Percentiles rank a stretch among this genome's conserved stretches.
These are phyloP conservation scores for Globisporangium irregulare DNA, from an alignment of 352 stramenopile genomes.

Conservation along the genomic window DNA sequence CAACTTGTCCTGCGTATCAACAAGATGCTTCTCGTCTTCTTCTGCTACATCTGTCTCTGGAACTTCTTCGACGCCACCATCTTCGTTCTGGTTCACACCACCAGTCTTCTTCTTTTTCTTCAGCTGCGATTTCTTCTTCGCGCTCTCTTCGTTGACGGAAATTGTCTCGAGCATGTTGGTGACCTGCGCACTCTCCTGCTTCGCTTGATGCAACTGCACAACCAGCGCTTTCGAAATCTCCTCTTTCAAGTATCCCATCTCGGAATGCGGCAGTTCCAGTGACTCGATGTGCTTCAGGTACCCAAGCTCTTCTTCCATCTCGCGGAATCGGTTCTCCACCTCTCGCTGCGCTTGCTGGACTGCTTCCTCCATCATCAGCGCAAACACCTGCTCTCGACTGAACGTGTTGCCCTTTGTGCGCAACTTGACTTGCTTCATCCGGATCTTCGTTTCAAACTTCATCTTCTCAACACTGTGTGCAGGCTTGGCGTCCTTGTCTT, in stretches of 20 bases:
- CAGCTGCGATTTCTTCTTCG: conserved; percentile 36
- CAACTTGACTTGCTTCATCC: conserved; percentile 91
- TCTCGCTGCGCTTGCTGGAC: conserved; percentile 77
- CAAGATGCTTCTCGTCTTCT: conserved; percentile 52
- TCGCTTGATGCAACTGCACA: conserved; percentile 49
- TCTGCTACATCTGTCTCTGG: conserved; percentile 33
- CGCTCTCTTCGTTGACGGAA: conserved; percentile 48
- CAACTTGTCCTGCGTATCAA: conserved; percentile 34
- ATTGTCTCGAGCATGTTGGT: conserved; percentile 52
- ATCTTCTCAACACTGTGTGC: conserved; percentile 85
- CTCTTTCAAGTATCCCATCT: conserved; percentile 54
- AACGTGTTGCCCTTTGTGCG: conserved; percentile 82
- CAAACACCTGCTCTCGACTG: conserved; percentile 74
- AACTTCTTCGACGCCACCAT: conserved; percentile 20
- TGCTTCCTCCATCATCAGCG: conserved; percentile 80
- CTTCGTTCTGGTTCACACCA: conserved; percentile 10
- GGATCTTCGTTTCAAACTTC: conserved; percentile 93
- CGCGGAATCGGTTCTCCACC: conserved; percentile 77
- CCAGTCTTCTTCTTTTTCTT: conserved; percentile 29
- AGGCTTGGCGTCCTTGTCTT: conserved; percentile 61
- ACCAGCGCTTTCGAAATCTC: conserved; percentile 71
- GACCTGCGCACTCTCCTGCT: conserved; percentile 47
- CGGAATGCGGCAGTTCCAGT: conserved; percentile 37
- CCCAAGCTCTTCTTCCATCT: conserved; percentile 85
- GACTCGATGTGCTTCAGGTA: conserved; percentile 53